Evolutionary conservation across 139 green algal genomes (phyloP).

Genomic region (Limnomonas spitsbergensis): DNA sequence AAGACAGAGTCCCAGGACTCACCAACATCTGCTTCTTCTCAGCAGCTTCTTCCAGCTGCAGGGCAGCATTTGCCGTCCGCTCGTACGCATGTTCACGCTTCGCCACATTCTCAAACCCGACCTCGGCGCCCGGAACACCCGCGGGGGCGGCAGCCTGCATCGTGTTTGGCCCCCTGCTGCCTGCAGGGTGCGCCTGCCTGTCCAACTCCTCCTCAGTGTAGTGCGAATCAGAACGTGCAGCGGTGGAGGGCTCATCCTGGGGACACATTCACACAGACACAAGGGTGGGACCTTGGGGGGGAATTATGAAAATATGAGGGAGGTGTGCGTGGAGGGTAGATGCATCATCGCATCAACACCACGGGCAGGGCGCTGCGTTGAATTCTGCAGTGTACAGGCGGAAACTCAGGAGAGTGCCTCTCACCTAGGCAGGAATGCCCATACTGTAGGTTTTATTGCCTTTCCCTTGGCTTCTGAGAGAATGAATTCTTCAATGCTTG

Average conservation of each 20-base stretch:
- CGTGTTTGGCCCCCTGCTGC: background rate
- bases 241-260: background rate
- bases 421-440: too few species aligned
- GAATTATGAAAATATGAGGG: too few species aligned
- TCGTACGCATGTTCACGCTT: constrained; percentile 32
- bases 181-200: constrained; percentile 1
- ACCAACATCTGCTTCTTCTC: constrained; percentile 19
- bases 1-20: background rate
- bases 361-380: too few species aligned
- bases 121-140: too few species aligned
- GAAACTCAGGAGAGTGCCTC: too few species aligned
- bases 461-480: too few species aligned
- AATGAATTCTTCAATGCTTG: too few species aligned
- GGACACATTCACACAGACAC: background rate
- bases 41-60: constrained; percentile 29
- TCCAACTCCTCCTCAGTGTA: constrained; percentile 7
- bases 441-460: too few species aligned
- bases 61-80: constrained; percentile 20
- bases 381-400: too few species aligned
- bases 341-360: too few species aligned
- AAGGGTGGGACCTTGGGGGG: background rate
- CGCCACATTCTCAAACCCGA: constrained; percentile 32
- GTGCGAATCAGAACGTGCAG: background rate
- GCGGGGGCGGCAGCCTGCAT: background rate
- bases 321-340: too few species aligned